Percentiles rank a stretch among this genome's conserved stretches.
Evolutionary conservation across 768 basidiomycete species (phyloP).

Genomic region (Tulasnella calospora): DNA sequence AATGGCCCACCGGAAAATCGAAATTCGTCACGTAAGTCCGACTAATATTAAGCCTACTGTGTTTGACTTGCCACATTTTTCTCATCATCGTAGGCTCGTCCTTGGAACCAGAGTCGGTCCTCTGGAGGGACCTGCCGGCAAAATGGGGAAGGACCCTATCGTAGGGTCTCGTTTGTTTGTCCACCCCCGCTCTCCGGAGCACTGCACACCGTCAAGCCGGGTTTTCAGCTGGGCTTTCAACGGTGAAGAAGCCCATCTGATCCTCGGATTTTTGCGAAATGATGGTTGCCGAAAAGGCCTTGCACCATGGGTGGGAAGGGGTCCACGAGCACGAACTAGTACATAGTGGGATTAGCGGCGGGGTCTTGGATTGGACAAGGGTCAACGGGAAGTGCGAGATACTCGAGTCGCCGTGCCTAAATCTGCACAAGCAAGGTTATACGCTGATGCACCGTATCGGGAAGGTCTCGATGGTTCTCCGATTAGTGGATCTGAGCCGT

Average conservation of each 20-base stretch:
- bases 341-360: not conserved
- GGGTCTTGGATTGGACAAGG: not conserved
- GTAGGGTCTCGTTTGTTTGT: not conserved
- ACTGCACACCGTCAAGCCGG: not conserved
- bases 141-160: not conserved
- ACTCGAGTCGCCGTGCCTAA: conserved; percentile 1
- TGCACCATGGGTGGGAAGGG: not conserved
- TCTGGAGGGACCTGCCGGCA: not conserved
- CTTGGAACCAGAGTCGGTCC: too few species aligned
- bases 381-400: not conserved
- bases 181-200: not conserved
- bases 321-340: not conserved
- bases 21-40: not conserved
- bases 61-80: not conserved
- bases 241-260: not conserved
- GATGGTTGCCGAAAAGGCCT: not conserved
- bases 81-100: not conserved
- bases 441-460: not conserved
- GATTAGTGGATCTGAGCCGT: not conserved
- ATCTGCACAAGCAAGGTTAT: not conserved
- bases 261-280: not conserved
- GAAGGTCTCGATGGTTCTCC: not conserved
- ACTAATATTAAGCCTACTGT: not conserved
- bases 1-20: not conserved
- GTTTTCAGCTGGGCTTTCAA: not conserved